These are phyloP conservation scores for Akanthomyces dipterigenus DNA, from an alignment of 2,329 filamentous ascomycete genomes.

Conservation along the genomic window DNA sequence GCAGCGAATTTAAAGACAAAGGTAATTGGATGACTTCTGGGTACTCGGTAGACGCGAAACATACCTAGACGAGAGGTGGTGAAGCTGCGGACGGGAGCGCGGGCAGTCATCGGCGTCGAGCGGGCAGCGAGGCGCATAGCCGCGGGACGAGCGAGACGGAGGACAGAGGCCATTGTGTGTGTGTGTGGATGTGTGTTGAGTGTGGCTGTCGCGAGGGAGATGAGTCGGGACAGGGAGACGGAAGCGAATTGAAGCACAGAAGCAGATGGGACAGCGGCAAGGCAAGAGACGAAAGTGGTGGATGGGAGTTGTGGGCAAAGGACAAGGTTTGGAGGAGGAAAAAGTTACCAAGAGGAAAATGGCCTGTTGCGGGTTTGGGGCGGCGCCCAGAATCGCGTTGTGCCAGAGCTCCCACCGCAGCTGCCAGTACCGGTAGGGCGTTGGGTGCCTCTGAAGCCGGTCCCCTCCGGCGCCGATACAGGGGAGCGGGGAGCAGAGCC, in stretches of 20 bases:
- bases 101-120: slow-evolving; percentile 27
- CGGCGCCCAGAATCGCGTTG: not conserved
- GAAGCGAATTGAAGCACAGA: not conserved
- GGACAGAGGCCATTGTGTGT: slow-evolving; percentile 52
- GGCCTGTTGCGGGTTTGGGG: slow-evolving; percentile 9
- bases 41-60: slow-evolving; percentile 11
- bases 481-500: not conserved
- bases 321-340: slow-evolving; percentile 9
- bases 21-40: not conserved
- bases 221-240: slow-evolving; percentile 5
- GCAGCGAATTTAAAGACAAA: not conserved
- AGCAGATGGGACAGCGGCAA: not conserved
- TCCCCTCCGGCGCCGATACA: slow-evolving; percentile 5
- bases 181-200: slow-evolving; percentile 25
- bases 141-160: slow-evolving; percentile 43
- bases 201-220: not conserved
- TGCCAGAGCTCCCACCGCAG: not conserved
- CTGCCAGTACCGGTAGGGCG: not conserved
- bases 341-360: slow-evolving; percentile 1
- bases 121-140: slow-evolving; percentile 32
- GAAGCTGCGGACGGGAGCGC: slow-evolving; percentile 34
- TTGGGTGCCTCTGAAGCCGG: not conserved
- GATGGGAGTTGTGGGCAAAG: not conserved
- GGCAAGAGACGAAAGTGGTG: not conserved
- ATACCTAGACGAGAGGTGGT: slow-evolving; percentile 34